phyloP scores from a whole-genome alignment of 805 yeast species.

The Lachancea dasiensis region DNA sequence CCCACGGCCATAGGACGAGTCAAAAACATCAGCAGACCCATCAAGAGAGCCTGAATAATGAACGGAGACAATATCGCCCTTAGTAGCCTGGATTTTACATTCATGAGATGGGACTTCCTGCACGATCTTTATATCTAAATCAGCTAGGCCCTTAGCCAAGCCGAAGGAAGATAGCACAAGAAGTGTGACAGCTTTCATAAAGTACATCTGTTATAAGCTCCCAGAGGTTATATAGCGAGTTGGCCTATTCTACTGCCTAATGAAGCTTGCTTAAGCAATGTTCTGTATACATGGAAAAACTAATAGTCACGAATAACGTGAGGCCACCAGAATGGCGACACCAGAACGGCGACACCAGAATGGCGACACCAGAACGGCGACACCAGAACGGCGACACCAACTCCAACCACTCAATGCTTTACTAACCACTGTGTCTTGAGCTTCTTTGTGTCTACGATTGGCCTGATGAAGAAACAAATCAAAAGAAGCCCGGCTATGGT shows the following conservation, averaged over 20 bases:
- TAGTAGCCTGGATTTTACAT: constrained; percentile 51
- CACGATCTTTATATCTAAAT: constrained; percentile 38
- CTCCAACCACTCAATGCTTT: constrained; percentile 7
- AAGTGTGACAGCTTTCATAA: neutral
- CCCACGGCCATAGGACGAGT: constrained; percentile 60
- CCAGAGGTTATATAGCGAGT: too few species aligned
- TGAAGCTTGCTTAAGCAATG: neutral
- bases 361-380: too few species aligned
- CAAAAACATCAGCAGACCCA: constrained; percentile 64
- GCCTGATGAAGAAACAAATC: constrained; percentile 45
- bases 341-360: too few species aligned
- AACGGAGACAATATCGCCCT: constrained; percentile 65
- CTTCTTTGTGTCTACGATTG: constrained; percentile 50
- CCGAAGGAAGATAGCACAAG: constrained; percentile 1
- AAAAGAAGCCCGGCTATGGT: constrained; percentile 52
- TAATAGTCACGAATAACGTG: constrained; percentile 2
- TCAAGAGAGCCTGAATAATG: constrained; percentile 72
- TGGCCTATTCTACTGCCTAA: too few species aligned
- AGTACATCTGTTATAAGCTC: too few species aligned
- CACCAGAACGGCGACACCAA: too few species aligned
- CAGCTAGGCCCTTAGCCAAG: constrained; percentile 23
- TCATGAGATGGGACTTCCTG: constrained; percentile 43
- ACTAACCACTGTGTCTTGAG: constrained; percentile 50
- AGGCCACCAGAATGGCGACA: neutral
- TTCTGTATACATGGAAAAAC: neutral